These are phyloP conservation scores for Crithidia brevicula DNA, from an alignment of 208 protist species.

Conservation along the genomic window DNA sequence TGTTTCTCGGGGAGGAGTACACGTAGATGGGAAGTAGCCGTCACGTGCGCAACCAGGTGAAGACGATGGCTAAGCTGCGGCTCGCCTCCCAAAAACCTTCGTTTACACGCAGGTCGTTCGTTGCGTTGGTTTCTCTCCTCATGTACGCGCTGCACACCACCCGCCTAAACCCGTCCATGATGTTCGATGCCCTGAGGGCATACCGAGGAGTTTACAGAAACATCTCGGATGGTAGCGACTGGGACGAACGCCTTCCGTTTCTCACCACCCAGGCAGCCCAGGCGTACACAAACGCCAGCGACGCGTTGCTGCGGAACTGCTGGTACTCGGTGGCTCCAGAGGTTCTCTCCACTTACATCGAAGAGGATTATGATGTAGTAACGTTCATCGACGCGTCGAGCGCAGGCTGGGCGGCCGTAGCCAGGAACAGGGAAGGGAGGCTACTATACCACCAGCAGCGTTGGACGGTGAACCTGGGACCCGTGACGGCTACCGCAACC, in stretches of 20 bases:
- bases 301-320: not conserved
- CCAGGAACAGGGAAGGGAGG: not conserved
- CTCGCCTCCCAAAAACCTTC: conserved; percentile 13
- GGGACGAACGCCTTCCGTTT: conserved; percentile 12
- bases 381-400: conserved; percentile 4
- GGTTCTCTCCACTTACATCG: not conserved
- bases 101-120: not conserved
- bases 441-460: conserved; percentile 5
- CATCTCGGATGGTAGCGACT: conserved; percentile 3
- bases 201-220: conserved; percentile 8
- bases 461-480: conserved; percentile 8
- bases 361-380: not conserved
- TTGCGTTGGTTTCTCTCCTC: conserved; percentile 9
- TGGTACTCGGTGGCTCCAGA: not conserved
- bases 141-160: conserved; percentile 25
- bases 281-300: not conserved
- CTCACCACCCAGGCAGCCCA: not conserved
- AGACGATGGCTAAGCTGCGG: conserved; percentile 39
- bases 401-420: not conserved
- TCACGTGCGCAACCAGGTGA: conserved; percentile 32
- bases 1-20: conserved; percentile 33
- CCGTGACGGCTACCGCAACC: not conserved
- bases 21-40: conserved; percentile 17
- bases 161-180: conserved; percentile 12
- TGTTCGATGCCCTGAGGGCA: conserved; percentile 14